Percentiles rank a stretch among this genome's conserved stretches.
phyloP scores from a whole-genome alignment of 2,329 filamentous ascomycete species.

The Ophiostoma sp. region DNA sequence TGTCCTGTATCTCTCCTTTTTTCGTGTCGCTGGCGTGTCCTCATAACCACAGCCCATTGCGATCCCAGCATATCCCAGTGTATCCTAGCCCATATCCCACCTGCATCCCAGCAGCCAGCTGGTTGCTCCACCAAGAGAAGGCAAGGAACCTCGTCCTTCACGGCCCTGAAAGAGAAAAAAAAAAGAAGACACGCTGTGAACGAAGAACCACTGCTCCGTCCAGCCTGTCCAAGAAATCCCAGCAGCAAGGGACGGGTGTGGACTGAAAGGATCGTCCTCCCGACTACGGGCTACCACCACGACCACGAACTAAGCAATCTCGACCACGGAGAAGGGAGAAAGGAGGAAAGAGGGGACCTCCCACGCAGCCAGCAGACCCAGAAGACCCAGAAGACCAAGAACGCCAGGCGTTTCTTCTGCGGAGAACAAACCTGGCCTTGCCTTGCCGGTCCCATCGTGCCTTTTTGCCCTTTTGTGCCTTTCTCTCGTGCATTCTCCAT shows the following conservation, averaged over 20 bases:
- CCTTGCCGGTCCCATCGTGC: slow-evolving; percentile 1
- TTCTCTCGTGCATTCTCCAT: not conserved
- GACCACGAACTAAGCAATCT: not conserved
- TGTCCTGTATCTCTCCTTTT: not conserved
- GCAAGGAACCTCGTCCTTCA: not conserved
- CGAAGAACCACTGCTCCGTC: not conserved
- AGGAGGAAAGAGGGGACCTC: slow-evolving; percentile 8
- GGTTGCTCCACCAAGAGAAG: not conserved
- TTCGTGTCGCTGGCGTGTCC: not conserved
- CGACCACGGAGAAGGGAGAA: not conserved
- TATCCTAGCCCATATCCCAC: not conserved
- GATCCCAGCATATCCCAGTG: not conserved
- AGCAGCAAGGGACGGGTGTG: slow-evolving; percentile 1
- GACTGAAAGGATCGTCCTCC: slow-evolving; percentile 8
- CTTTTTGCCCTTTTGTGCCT: not conserved
- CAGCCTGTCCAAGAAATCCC: not conserved
- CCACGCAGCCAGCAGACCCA: not conserved
- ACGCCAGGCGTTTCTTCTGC: not conserved
- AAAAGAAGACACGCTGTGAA: not conserved
- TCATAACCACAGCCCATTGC: not conserved
- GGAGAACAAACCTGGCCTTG: not conserved
- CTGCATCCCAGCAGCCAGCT: not conserved
- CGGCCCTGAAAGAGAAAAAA: not conserved
- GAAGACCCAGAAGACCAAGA: not conserved
- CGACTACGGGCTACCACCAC: not conserved